Percentiles rank a stretch among this genome's conserved stretches.
Conservation (phyloP, 192 early-diverging fungal species). For the Rhizoclosmatium sp. region DNA sequence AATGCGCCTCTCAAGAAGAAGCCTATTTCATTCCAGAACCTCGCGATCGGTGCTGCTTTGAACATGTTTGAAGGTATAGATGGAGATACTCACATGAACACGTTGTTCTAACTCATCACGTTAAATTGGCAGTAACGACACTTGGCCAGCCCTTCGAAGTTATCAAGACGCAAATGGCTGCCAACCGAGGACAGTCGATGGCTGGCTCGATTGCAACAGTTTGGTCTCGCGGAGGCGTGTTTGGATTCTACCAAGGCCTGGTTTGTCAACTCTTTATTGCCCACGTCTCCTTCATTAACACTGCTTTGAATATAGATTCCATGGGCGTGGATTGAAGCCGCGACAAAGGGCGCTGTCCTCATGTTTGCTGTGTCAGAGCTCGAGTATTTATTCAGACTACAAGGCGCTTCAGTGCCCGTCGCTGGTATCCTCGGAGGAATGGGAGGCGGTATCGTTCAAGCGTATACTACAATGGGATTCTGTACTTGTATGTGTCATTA, state of each 20-base stretch:
- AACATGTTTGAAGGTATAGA: slow-evolving; percentile 76
- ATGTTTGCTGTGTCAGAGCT: slow-evolving; percentile 78
- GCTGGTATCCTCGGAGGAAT: slow-evolving; percentile 94
- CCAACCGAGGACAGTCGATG: slow-evolving; percentile 87
- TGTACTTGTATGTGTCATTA: slow-evolving; percentile 88
- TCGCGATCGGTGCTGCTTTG: slow-evolving; percentile 79
- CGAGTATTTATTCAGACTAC: slow-evolving; percentile 64
- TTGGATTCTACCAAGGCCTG: slow-evolving; percentile 95
- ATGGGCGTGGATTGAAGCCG: slow-evolving; percentile 78
- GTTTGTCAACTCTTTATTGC: neutral
- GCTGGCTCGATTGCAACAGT: slow-evolving; percentile 75
- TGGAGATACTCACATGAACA: neutral
- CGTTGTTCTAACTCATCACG: neutral
- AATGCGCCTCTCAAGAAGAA: slow-evolving; percentile 80
- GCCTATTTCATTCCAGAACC: slow-evolving; percentile 83
- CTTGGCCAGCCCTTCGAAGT: slow-evolving; percentile 70
- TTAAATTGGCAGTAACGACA: slow-evolving; percentile 5
- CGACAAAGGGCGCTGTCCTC: slow-evolving; percentile 82
- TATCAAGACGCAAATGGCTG: slow-evolving; percentile 92
- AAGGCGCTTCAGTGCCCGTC: slow-evolving; percentile 47
- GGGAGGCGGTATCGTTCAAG: slow-evolving; percentile 78
- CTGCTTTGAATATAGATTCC: no score
- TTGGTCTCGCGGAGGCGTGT: slow-evolving; percentile 82
- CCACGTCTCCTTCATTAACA: neutral
- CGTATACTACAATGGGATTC: slow-evolving; percentile 99